These are phyloP conservation scores for Wallacemonas collosoma DNA, from an alignment of 208 protist genomes.

Conservation along the genomic window DNA sequence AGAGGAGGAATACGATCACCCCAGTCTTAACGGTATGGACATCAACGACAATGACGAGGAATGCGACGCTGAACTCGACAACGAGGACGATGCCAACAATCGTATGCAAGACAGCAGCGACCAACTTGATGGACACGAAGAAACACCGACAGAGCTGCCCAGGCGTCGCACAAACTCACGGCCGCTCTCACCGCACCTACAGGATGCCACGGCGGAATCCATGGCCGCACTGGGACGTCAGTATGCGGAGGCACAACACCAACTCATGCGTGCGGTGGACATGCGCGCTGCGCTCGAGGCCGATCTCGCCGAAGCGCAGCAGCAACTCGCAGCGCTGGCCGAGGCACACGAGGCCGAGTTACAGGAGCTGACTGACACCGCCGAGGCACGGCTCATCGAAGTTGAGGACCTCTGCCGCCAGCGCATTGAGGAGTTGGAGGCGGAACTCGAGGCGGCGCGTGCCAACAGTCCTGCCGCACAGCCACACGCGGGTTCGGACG, in stretches of 20 bases:
- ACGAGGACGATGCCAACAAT: not conserved
- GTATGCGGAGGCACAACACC: constrained; percentile 50
- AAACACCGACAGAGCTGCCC: constrained; percentile 25
- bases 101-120: too few relatives aligned
- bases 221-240: constrained; percentile 46
- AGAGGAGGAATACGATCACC: constrained; percentile 1
- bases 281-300: constrained; percentile 30
- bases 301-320: constrained; percentile 31
- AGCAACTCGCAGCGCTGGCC: constrained; percentile 16
- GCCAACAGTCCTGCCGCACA: not conserved
- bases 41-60: not conserved
- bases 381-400: constrained; percentile 53
- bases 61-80: constrained; percentile 17
- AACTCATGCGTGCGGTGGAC: constrained; percentile 39
- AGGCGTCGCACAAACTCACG: constrained; percentile 15
- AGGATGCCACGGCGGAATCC: constrained; percentile 18
- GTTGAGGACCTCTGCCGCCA: constrained; percentile 46
- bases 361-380: constrained; percentile 45
- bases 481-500: too few relatives aligned
- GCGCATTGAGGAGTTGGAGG: constrained; percentile 23
- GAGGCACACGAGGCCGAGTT: constrained; percentile 57
- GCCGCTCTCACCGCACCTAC: not conserved
- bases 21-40: too few relatives aligned
- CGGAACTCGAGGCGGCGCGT: constrained; percentile 2
- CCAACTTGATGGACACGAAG: constrained; percentile 13